Percentiles rank a stretch among this genome's conserved stretches.
These are phyloP conservation scores for Trametes hirsuta DNA, from an alignment of 1,284 basidiomycete genomes.

Conservation along the genomic window DNA sequence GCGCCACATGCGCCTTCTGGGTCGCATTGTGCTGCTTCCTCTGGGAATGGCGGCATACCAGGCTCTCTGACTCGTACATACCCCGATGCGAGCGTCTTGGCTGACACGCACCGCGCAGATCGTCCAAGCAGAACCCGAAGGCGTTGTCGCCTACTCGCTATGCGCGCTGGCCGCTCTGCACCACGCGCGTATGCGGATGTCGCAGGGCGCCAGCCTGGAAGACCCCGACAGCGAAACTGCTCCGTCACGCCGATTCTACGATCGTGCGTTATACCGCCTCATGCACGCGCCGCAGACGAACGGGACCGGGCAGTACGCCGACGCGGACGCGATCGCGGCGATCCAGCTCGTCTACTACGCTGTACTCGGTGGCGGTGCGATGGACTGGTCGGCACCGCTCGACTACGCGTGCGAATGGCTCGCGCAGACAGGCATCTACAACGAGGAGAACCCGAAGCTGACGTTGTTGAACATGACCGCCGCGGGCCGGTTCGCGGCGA, in stretches of 20 bases:
- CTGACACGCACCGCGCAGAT: constrained; percentile 43
- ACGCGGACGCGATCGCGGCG: constrained; percentile 73
- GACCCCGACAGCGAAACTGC: constrained; percentile 58
- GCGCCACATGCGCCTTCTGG: not conserved
- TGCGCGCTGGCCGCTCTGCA: constrained; percentile 78
- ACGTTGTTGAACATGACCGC: constrained; percentile 56
- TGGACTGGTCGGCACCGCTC: constrained; percentile 69
- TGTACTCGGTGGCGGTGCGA: constrained; percentile 61
- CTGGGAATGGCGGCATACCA: not conserved
- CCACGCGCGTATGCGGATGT: constrained; percentile 60
- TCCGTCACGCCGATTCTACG: constrained; percentile 65
- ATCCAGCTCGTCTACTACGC: constrained; percentile 74
- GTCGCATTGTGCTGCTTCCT: not conserved
- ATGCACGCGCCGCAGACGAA: constrained; percentile 46
- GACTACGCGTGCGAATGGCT: constrained; percentile 75
- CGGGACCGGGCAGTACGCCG: constrained; percentile 54
- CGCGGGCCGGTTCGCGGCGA: constrained; percentile 60
- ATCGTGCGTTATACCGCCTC: constrained; percentile 62
- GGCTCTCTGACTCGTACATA: not conserved
- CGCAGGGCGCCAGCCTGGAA: constrained; percentile 49
- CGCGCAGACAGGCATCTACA: constrained; percentile 58
- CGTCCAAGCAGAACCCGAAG: constrained; percentile 65
- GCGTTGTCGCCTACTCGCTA: constrained; percentile 69
- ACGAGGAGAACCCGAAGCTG: constrained; percentile 63
- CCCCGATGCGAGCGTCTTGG: not conserved